phyloP scores from a whole-genome alignment of 371 early-diverging fungal species.

The Blastocladiella emersonii region DNA sequence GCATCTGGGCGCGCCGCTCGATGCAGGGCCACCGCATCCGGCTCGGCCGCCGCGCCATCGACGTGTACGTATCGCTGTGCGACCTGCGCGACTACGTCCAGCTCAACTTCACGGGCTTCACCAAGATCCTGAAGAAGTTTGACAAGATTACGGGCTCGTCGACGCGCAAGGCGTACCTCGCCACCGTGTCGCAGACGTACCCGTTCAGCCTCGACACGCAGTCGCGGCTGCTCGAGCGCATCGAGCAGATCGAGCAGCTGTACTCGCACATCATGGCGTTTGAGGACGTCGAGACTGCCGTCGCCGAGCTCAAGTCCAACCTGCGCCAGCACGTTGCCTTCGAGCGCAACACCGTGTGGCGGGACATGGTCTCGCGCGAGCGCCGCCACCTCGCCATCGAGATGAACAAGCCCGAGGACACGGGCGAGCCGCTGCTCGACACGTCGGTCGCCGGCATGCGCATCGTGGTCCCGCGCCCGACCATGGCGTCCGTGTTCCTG shows the following conservation, averaged over 20 bases:
- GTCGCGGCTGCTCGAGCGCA: slow-evolving; percentile 26
- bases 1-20: neutral
- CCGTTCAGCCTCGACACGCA: slow-evolving; percentile 44
- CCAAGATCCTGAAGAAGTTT: slow-evolving; percentile 90
- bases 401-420: neutral
- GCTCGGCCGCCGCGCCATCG: slow-evolving; percentile 20
- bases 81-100: slow-evolving; percentile 81
- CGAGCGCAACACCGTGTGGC: slow-evolving; percentile 95
- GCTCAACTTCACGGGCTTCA: slow-evolving; percentile 87
- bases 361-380: slow-evolving; percentile 87
- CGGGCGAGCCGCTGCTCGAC: neutral
- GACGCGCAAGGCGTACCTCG: slow-evolving; percentile 28
- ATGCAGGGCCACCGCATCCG: slow-evolving; percentile 8
- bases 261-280: slow-evolving; percentile 48
- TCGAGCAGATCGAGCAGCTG: slow-evolving; percentile 39
- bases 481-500: neutral
- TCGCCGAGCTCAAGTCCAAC: slow-evolving; percentile 56
- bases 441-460: neutral
- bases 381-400: slow-evolving; percentile 34
- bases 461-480: neutral
- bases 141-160: slow-evolving; percentile 49
- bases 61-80: slow-evolving; percentile 60
- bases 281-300: slow-evolving; percentile 45
- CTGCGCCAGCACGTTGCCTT: slow-evolving; percentile 83
- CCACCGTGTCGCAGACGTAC: slow-evolving; percentile 36